phyloP scores from a whole-genome alignment of 805 yeast genomes.

The Starmerella apicola region DNA sequence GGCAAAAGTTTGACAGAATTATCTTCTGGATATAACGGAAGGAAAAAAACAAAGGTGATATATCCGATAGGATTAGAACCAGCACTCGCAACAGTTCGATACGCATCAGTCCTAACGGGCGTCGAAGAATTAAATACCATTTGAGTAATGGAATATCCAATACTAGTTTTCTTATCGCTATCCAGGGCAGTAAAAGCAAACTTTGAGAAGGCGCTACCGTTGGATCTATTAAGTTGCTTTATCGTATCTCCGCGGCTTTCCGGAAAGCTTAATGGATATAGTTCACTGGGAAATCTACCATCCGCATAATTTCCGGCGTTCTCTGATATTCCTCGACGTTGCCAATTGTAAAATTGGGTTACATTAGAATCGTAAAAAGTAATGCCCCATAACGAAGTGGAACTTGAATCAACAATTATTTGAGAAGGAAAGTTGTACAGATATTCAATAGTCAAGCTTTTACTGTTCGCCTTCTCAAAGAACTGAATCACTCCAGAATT shows the following conservation, averaged over 20 bases:
- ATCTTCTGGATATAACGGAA: background rate
- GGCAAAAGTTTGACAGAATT: background rate
- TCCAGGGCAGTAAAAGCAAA: background rate
- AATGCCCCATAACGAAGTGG: conserved; percentile 3
- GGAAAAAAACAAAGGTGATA: conserved; percentile 2
- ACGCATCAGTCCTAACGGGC: too few species aligned
- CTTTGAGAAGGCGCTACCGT: conserved; percentile 8
- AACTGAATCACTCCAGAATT: conserved; percentile 1
- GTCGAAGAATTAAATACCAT: background rate
- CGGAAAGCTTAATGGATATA: conserved; percentile 8
- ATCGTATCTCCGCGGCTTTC: background rate
- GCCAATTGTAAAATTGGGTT: conserved; percentile 6
- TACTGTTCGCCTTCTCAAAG: conserved; percentile 2
- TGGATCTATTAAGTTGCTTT: background rate
- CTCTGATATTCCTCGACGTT: conserved; percentile 1
- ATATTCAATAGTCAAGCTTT: background rate
- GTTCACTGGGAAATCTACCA: background rate
- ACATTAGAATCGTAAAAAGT: conserved; percentile 8
- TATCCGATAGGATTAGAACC: conserved; percentile 1
- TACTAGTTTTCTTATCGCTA: background rate
- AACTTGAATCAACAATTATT: conserved; percentile 3
- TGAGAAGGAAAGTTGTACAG: conserved; percentile 7
- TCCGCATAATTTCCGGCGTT: background rate
- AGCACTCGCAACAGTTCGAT: background rate
- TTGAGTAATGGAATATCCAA: background rate